A percentile compares a stretch with the other conserved stretches of the same genome.
Conservation (phyloP, 2,329 filamentous ascomycete genomes). For the Immersiporthe knoxdaviesiana region DNA sequence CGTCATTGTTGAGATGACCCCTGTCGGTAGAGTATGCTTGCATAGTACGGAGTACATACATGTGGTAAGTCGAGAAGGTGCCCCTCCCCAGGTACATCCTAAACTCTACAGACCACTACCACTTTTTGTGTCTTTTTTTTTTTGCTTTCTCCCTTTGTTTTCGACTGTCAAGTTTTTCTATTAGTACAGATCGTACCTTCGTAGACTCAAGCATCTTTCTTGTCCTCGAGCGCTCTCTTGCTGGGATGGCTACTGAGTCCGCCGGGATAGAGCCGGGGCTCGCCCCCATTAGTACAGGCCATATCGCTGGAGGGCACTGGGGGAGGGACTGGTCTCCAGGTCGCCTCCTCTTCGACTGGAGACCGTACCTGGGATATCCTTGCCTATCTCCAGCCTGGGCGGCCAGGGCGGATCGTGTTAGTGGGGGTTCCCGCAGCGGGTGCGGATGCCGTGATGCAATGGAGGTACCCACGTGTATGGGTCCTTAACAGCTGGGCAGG, state of each 20-base stretch:
- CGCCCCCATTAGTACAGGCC: neutral
- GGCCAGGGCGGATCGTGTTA: conserved; percentile 6
- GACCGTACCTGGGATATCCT: neutral
- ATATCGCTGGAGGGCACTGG: neutral
- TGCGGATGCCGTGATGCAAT: neutral
- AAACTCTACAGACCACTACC: neutral
- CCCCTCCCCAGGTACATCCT: neutral
- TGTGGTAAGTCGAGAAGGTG: neutral
- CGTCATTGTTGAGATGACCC: conserved; percentile 24
- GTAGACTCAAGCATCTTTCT: neutral
- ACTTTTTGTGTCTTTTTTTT: neutral
- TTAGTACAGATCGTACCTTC: neutral
- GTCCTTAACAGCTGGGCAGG: conserved; percentile 2
- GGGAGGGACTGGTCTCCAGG: too few species aligned
- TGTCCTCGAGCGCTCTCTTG: neutral
- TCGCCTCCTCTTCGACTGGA: neutral
- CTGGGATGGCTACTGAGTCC: neutral
- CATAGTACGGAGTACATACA: neutral
- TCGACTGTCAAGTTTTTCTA: neutral
- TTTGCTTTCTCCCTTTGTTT: too few species aligned
- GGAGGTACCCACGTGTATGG: neutral
- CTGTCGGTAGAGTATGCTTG: neutral
- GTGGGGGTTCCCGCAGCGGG: conserved; percentile 18
- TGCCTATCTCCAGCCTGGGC: neutral
- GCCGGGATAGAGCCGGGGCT: neutral